Evolutionary conservation across 1,284 basidiomycete genomes (phyloP), one percentile per base, ranked within the genome.

Genomic region (Stereum hirsutum): DNA sequence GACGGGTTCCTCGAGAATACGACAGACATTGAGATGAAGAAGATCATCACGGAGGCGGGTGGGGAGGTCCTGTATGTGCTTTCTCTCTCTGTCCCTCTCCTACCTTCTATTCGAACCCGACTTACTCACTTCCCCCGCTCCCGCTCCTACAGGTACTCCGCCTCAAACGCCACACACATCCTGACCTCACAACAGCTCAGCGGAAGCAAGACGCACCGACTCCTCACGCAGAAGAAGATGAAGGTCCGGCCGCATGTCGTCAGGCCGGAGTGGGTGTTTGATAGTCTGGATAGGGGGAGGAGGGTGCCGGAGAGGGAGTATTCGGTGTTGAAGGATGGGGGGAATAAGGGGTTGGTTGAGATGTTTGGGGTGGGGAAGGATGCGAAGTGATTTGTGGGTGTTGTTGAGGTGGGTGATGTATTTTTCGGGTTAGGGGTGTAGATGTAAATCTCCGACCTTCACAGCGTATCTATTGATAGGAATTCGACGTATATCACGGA

Each of bases 21-120:
- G 14, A 87, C 82, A 5, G 84, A 86, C 53, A 72, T 81, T 38
- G 83, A 86, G 59, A 77, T 85, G 68, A 86, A 78, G 59, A 64
- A 74, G 46, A 62, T 77, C 14, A 65, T 85, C 12, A 56, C 62
- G 11, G 60, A 70, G 37, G 75, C 74, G 37, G 83, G 84, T 5
- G 83, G 82, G 14, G 56, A 49, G 50, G 64, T 57, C 49, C 62
- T 57, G 66, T 82, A 69, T 63, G 66, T 61, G 31, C 7, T 28
- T 44, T n/a, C 21, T 21, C 27, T 31, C 27, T 21, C 10, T 6
- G 38, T 31, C 34, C 20, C 27, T 38, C 15, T 12, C 26, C 15
- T 39, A 39, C 17, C 40, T 20, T 20, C 3, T 23, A 19, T 23
- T 23, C 12, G 27, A 41, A 35, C 24, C 25, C 43, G 39, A 34